Evolutionary conservation across 1,139 yeast species (phyloP).

Genomic region (Saccharomycopsis crataegensis): DNA sequence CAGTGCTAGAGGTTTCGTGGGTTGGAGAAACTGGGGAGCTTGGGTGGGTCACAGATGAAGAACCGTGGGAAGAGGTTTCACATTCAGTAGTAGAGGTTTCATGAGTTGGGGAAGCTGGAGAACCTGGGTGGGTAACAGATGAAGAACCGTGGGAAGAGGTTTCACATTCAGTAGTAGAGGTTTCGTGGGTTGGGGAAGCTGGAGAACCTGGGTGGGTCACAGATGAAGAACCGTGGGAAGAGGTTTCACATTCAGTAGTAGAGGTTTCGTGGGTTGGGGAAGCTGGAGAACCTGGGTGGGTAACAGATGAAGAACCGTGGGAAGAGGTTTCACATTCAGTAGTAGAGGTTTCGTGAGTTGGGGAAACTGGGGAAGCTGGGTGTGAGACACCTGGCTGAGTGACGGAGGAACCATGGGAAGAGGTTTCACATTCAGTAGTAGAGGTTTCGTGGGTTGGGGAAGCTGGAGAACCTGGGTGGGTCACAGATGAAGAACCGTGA

Average conservation of each 20-base stretch:
- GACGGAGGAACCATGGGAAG: neutral
- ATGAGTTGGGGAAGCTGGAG: neutral
- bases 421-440: neutral
- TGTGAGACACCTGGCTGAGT: neutral
- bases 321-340: conserved; percentile 6
- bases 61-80: conserved; percentile 2
- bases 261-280: neutral
- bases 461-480: neutral
- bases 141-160: conserved; percentile 1
- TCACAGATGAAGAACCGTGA: neutral
- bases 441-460: neutral
- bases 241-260: conserved; percentile 4
- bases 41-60: neutral
- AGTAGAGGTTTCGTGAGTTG: neutral
- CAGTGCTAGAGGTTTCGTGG: too few relatives aligned
- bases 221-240: neutral
- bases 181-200: neutral
- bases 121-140: too few relatives aligned
- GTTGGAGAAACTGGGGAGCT: too few relatives aligned
- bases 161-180: neutral
- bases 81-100: neutral
- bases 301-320: neutral
- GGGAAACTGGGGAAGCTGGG: too few relatives aligned
- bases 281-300: neutral
- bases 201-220: too few relatives aligned